Evolutionary conservation across 2,329 filamentous ascomycete genomes (phyloP).

Genomic region (Penicillium sp.): DNA sequence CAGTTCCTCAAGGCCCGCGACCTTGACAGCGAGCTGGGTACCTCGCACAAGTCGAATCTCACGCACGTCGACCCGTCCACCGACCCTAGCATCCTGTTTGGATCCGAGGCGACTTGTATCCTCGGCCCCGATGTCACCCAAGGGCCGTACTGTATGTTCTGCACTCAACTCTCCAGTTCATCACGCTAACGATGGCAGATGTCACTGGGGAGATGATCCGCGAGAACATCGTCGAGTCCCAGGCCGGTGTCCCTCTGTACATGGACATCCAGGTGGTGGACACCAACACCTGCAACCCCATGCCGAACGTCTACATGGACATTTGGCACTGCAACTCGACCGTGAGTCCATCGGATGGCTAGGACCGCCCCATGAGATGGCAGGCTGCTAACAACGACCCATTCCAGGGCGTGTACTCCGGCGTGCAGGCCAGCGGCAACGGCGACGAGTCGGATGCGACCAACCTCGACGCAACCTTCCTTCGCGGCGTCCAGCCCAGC

Average conservation of each 20-base stretch:
- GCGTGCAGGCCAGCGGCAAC: constrained; percentile 38
- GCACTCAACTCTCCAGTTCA: not conserved
- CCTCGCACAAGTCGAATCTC: constrained; percentile 41
- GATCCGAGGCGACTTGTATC: constrained; percentile 44
- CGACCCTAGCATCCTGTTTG: constrained; percentile 29
- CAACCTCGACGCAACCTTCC: constrained; percentile 45
- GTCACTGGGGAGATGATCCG: constrained; percentile 41
- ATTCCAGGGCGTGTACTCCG: constrained; percentile 40
- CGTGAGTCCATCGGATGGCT: constrained; percentile 19
- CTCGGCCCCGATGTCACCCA: constrained; percentile 54
- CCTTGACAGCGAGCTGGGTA: constrained; percentile 35
- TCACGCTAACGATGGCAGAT: constrained; percentile 17
- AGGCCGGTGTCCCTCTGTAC: constrained; percentile 41
- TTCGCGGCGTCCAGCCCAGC: constrained; percentile 47
- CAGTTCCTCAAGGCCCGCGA: constrained; percentile 34
- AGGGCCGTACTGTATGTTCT: constrained; percentile 53
- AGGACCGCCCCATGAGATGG: no score
- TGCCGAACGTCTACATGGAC: constrained; percentile 37
- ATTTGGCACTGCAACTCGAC: constrained; percentile 46
- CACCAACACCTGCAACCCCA: constrained; percentile 43
- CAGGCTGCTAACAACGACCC: no score
- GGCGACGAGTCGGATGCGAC: constrained; percentile 37
- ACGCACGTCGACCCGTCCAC: constrained; percentile 22
- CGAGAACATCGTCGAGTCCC: constrained; percentile 36
- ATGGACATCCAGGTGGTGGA: constrained; percentile 44